These are phyloP conservation scores for Meira nashicola DNA, from an alignment of 1,284 basidiomycete species.

Conservation along the genomic window DNA sequence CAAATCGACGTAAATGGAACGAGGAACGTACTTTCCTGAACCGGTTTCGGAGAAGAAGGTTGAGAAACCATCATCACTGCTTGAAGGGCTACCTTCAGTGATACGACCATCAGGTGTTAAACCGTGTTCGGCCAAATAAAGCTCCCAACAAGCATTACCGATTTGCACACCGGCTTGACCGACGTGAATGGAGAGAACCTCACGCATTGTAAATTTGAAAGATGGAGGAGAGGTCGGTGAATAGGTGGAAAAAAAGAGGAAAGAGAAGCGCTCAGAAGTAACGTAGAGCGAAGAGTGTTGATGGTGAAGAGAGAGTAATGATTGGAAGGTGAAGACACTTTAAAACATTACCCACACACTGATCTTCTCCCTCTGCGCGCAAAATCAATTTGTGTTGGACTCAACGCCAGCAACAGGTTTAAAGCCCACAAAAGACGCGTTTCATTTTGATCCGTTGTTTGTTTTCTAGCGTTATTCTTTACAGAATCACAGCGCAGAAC, in stretches of 20 bases:
- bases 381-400: no score
- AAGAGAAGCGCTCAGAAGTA: no score
- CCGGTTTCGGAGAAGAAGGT: slow-evolving; percentile 65
- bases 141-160: slow-evolving; percentile 60
- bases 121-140: slow-evolving; percentile 98
- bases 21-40: slow-evolving; percentile 75
- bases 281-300: no score
- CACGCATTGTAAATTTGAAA: slow-evolving; percentile 30
- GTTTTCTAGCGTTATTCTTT: no score
- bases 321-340: no score
- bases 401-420: no score
- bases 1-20: slow-evolving; percentile 91
- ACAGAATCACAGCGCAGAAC: no score
- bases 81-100: slow-evolving; percentile 64
- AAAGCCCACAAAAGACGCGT: no score
- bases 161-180: slow-evolving; percentile 88
- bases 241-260: not conserved
- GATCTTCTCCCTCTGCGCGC: no score
- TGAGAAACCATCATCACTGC: slow-evolving; percentile 83
- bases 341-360: no score
- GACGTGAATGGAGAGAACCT: slow-evolving; percentile 88
- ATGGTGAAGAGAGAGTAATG: no score
- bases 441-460: no score
- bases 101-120: slow-evolving; percentile 57
- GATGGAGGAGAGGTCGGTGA: not conserved